Evolutionary conservation across 1,139 yeast genomes (phyloP), one percentile per base, ranked within the genome.

Genomic region (Trichomonascaceae sp.): DNA sequence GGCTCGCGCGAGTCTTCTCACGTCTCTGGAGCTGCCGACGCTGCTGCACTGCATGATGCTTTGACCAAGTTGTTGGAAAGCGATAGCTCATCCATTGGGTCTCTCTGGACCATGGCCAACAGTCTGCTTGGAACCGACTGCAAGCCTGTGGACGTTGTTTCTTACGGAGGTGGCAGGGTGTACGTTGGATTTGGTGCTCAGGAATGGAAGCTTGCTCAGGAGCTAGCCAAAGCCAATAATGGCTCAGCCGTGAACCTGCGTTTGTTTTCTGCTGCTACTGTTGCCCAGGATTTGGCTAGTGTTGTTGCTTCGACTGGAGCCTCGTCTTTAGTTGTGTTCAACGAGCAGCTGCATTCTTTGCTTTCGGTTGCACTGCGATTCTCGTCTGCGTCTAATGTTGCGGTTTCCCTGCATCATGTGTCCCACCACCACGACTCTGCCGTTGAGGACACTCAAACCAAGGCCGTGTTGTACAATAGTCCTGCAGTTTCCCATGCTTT

Each of bases 131-230:
- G 77, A 29, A 67, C 76, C 11, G 53, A 62, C 20, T 76, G 76
- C 52, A 62, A 70, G 34, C 72, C 79, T 22, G 80, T 85, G 48
- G 81, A 82, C 55, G 9, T 20, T 11, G 11, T 11, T 20, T 20
- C 23, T 11, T 82, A 78, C 56, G 56, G 55, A 40, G 95, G 95
- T 36, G n/a, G n/a, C n/a, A n/a, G n/a, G n/a, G n/a, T n/a, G n/a
- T 73, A 81, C 52, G 89, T 85, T 20, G 67, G 76, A 27, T 76
- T 78, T 48, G 94, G 95, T 18, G 67, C 92, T 15, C 61, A 71
- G 30, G 89, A 77, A 51, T 59, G 77, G 13, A 64, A 71, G 32
- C 60, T 74, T 42, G 66, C 81, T 28, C 47, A 68, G 29, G 57
- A 62, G 30, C 63, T 70, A 25, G 60, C 76, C 25, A 20, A 20